phyloP scores from a whole-genome alignment of 1,284 basidiomycete species.

The Inonotus hispidus region DNA sequence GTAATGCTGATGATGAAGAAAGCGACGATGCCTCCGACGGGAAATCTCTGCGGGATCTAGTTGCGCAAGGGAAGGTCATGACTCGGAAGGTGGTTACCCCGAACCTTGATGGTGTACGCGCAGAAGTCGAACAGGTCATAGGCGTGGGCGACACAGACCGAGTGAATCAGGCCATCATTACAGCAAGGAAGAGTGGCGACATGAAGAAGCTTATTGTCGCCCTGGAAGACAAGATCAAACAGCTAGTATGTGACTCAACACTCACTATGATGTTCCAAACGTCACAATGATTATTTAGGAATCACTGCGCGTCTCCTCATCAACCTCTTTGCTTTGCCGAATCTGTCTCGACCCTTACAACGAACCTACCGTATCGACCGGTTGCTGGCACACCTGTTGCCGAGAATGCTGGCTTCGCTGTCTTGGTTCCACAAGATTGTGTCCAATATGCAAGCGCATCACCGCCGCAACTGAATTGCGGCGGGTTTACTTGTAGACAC shows the following conservation, averaged over 20 bases:
- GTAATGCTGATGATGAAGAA: conserved; percentile 28
- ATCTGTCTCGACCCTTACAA: conserved; percentile 72
- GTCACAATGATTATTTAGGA: conserved; percentile 32
- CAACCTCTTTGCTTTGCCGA: conserved; percentile 53
- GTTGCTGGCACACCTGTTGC: conserved; percentile 82
- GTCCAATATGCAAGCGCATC: conserved; percentile 80
- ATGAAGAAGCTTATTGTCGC: conserved; percentile 43
- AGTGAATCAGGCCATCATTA: conserved; percentile 43
- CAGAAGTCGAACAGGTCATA: conserved; percentile 39
- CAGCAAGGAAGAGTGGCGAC: conserved; percentile 45
- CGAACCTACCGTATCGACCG: conserved; percentile 75
- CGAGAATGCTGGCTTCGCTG: conserved; percentile 75
- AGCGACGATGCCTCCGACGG: conserved; percentile 28
- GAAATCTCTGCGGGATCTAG: conserved; percentile 43
- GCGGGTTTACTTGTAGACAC: conserved; percentile 51
- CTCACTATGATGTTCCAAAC: conserved; percentile 2
- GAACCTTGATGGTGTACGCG: conserved; percentile 30
- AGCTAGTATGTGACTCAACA: conserved; percentile 40
- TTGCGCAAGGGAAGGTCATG: conserved; percentile 44
- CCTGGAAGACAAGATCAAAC: conserved; percentile 54
- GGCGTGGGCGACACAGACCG: conserved; percentile 40
- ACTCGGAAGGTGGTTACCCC: conserved; percentile 24
- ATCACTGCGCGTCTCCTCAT: conserved; percentile 39
- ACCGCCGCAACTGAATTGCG: conserved; percentile 66
- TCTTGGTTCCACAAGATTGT: conserved; percentile 72